Evolutionary conservation across 768 basidiomycete genomes (phyloP).

Genomic region (Trametes cubensis): DNA sequence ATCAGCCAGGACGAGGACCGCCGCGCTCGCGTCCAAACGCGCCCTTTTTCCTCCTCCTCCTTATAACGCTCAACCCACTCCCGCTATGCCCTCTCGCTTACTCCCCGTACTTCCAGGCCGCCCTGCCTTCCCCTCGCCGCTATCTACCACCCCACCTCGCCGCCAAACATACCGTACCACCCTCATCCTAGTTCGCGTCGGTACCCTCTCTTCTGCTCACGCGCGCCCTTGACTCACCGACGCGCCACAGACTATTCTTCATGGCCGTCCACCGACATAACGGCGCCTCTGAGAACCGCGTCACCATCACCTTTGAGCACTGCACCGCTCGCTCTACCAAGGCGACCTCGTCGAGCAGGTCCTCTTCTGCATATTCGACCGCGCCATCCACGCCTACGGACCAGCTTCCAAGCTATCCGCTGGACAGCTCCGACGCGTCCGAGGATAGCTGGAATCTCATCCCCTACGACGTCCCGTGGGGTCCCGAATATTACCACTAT

Average conservation of each 20-base stretch:
- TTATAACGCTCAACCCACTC: constrained; percentile 4
- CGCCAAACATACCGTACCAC: background rate
- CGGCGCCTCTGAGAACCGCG: background rate
- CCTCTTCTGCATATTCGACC: constrained; percentile 12
- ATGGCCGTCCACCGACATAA: background rate
- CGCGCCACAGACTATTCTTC: background rate
- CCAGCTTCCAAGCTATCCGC: background rate
- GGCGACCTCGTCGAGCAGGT: constrained; percentile 2
- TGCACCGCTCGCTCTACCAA: constrained; percentile 2
- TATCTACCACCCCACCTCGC: background rate
- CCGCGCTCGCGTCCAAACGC: constrained; percentile 6
- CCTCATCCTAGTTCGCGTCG: background rate
- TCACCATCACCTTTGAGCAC: constrained; percentile 25
- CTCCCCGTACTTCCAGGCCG: background rate
- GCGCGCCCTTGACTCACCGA: background rate
- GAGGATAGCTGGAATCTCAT: constrained; percentile 41
- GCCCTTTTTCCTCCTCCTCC: background rate
- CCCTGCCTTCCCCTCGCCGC: background rate
- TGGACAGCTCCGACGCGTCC: constrained; percentile 7
- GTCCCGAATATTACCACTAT: constrained; percentile 38
- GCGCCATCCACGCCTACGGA: constrained; percentile 11
- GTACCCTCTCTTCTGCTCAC: background rate
- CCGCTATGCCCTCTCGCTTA: constrained; percentile 6
- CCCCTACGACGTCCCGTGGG: constrained; percentile 45
- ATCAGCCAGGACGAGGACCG: background rate